phyloP scores from a whole-genome alignment of 179 eudicot genomes.

The Vitellaria paradoxa region DNA sequence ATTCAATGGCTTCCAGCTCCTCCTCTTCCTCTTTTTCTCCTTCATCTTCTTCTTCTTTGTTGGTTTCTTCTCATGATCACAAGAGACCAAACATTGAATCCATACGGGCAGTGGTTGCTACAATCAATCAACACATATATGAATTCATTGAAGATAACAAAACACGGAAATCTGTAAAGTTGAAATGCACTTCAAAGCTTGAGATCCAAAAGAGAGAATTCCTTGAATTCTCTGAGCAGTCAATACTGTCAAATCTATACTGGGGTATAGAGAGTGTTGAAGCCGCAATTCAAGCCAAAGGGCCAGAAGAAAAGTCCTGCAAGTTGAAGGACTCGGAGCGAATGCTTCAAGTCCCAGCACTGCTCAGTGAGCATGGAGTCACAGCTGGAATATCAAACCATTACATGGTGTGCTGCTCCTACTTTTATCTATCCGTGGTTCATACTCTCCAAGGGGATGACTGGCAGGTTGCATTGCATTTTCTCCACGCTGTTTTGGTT shows the following conservation, averaged over 20 bases:
- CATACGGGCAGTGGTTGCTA: conserved; percentile 24
- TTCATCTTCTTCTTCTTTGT: background rate
- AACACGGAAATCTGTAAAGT: conserved; percentile 24
- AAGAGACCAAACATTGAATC: conserved; percentile 28
- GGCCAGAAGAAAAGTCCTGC: conserved; percentile 17
- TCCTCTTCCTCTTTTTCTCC: background rate
- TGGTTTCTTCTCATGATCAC: conserved; percentile 13
- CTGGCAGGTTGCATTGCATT: conserved; percentile 47
- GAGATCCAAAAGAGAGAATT: conserved; percentile 25
- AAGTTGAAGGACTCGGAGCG: conserved; percentile 38
- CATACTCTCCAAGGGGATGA: conserved; percentile 36
- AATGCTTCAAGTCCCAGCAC: conserved; percentile 55
- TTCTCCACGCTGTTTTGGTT: conserved; percentile 44
- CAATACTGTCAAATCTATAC: conserved; percentile 45
- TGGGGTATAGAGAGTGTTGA: conserved; percentile 48
- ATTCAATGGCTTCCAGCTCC: conserved; percentile 32
- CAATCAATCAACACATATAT: conserved; percentile 30
- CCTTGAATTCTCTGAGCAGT: conserved; percentile 50
- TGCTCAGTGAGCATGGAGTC: conserved; percentile 37
- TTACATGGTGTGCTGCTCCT: conserved; percentile 38
- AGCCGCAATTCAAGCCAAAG: conserved; percentile 19
- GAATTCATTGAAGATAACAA: conserved; percentile 22
- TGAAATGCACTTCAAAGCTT: conserved; percentile 40
- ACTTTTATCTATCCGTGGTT: conserved; percentile 42
- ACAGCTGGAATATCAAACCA: conserved; percentile 38